Percentiles rank a stretch among this genome's conserved stretches.
phyloP scores from a whole-genome alignment of 1,284 basidiomycete species.

The Porogramme epimiltina region DNA sequence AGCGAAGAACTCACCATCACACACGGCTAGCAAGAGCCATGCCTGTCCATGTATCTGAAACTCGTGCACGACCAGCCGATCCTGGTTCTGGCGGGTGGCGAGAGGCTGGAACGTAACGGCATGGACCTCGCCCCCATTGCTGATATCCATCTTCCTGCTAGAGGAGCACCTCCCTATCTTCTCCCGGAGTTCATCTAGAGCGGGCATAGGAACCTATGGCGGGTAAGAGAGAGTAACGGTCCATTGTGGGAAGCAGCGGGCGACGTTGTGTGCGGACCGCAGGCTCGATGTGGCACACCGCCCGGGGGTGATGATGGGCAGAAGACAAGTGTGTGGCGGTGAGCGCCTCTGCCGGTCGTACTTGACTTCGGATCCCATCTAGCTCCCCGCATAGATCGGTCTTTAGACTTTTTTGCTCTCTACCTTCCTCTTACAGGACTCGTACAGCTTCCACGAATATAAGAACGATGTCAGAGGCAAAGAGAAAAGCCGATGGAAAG shows the following conservation, averaged over 20 bases:
- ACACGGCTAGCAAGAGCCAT: slow-evolving; percentile 9
- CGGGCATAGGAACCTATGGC: slow-evolving; percentile 1
- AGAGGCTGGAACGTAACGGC: slow-evolving; percentile 14
- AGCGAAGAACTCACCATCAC: slow-evolving; percentile 5
- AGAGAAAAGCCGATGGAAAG: slow-evolving; percentile 26
- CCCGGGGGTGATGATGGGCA: slow-evolving; percentile 8
- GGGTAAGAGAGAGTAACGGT: background rate
- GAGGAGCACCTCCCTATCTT: slow-evolving; percentile 2
- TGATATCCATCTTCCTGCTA: background rate
- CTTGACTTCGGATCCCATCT: too few relatives aligned
- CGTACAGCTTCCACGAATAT: too few relatives aligned
- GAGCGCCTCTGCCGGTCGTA: too few relatives aligned
- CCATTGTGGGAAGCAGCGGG: background rate
- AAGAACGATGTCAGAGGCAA: slow-evolving; percentile 29
- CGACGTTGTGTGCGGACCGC: background rate
- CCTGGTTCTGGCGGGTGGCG: slow-evolving; percentile 1
- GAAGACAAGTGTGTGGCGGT: slow-evolving; percentile 2
- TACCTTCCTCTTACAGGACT: too few relatives aligned
- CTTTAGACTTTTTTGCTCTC: background rate
- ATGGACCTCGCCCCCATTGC: slow-evolving; percentile 4
- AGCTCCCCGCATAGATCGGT: background rate
- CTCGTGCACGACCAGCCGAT: slow-evolving; percentile 5
- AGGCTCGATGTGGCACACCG: slow-evolving; percentile 3
- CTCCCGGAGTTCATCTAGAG: slow-evolving; percentile 5
- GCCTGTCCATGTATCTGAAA: slow-evolving; percentile 1